phyloP scores from a whole-genome alignment of 805 yeast species.

The Myxozyma monticola region DNA sequence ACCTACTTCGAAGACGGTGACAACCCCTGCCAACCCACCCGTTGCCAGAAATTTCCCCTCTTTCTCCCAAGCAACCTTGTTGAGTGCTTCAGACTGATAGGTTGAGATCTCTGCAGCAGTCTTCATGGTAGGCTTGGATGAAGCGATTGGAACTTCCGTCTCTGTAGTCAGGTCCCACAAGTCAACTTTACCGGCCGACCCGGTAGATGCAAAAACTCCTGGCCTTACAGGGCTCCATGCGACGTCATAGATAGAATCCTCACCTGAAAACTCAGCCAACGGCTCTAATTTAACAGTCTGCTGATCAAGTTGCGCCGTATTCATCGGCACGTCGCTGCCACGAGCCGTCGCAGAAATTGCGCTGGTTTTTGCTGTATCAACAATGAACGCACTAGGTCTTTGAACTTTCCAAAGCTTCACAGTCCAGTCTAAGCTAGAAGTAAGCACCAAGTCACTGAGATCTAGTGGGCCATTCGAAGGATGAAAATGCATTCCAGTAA shows the following conservation, averaged over 20 bases:
- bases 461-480: constrained; percentile 33
- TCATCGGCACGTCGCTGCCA: too few species aligned
- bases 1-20: constrained; percentile 37
- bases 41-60: constrained; percentile 35
- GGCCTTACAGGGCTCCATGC: constrained; percentile 42
- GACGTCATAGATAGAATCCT: constrained; percentile 41
- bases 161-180: constrained; percentile 44
- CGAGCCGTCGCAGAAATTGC: not conserved
- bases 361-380: not conserved
- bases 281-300: constrained; percentile 26
- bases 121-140: constrained; percentile 28
- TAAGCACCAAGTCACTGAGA: constrained; percentile 35
- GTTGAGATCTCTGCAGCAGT: not conserved
- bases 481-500: constrained; percentile 38
- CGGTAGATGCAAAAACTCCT: constrained; percentile 41
- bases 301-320: too few species aligned
- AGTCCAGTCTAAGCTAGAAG: constrained; percentile 43
- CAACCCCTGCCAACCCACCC: constrained; percentile 39
- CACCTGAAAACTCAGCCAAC: constrained; percentile 32
- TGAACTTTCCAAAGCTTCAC: constrained; percentile 39
- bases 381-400: not conserved
- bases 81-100: constrained; percentile 32
- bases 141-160: constrained; percentile 35
- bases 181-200: constrained; percentile 39
- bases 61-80: constrained; percentile 38